Percentiles rank a stretch among this genome's conserved stretches.
These are phyloP conservation scores for Exophiala sideris DNA, from an alignment of 2,329 filamentous ascomycete genomes.

Conservation along the genomic window DNA sequence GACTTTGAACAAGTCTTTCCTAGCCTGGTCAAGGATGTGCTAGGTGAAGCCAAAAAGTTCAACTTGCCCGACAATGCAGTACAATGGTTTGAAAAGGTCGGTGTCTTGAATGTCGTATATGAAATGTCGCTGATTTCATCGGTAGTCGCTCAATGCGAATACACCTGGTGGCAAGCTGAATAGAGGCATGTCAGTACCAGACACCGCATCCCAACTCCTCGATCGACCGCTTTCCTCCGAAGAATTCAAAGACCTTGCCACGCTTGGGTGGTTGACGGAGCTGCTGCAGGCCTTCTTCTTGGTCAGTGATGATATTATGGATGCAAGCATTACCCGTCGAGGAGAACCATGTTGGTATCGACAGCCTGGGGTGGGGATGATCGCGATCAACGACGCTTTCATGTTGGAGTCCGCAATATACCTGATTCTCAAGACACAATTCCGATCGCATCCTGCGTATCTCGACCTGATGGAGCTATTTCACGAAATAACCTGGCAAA, in stretches of 20 bases:
- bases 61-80: conserved; percentile 77
- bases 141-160: conserved; percentile 77
- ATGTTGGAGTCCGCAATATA: conserved; percentile 92
- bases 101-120: background rate
- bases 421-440: conserved; percentile 86
- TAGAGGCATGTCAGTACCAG: conserved; percentile 94
- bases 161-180: conserved; percentile 95
- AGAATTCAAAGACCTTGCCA: conserved; percentile 83
- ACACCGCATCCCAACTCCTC: conserved; percentile 79
- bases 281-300: conserved; percentile 98
- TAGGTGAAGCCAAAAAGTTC: conserved; percentile 74
- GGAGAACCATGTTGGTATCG: conserved; percentile 97
- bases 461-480: conserved; percentile 92
- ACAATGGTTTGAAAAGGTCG: conserved; percentile 81
- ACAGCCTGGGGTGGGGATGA: conserved; percentile 81
- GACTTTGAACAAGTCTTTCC: conserved; percentile 92
- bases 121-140: conserved; percentile 1
- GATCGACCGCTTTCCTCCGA: conserved; percentile 67
- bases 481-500: conserved; percentile 91
- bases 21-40: conserved; percentile 75
- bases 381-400: conserved; percentile 98
- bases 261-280: conserved; percentile 96
- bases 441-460: conserved; percentile 82
- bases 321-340: conserved; percentile 87
- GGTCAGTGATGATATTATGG: conserved; percentile 98